phyloP scores from a whole-genome alignment of 192 early-diverging fungal species.

The Linderina pennispora region DNA sequence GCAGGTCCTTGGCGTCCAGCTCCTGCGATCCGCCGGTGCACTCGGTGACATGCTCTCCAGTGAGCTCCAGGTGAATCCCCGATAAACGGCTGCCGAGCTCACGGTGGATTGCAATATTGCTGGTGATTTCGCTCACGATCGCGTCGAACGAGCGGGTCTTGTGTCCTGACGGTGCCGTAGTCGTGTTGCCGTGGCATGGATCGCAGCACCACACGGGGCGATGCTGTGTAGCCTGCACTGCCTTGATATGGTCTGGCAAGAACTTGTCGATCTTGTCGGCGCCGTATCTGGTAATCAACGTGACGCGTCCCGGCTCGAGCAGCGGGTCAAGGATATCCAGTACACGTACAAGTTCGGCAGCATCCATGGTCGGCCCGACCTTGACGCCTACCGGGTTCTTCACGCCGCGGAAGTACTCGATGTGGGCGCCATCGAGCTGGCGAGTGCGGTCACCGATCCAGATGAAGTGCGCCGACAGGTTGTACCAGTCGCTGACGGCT shows the following conservation, averaged over 20 bases:
- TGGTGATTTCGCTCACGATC: constrained; percentile 81
- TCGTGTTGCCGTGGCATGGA: constrained; percentile 99
- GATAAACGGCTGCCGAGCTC: constrained; percentile 64
- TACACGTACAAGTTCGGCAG: constrained; percentile 76
- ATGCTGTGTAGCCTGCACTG: constrained; percentile 81
- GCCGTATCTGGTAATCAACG: constrained; percentile 94
- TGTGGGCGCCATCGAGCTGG: constrained; percentile 89
- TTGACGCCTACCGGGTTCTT: constrained; percentile 97
- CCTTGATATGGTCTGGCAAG: constrained; percentile 83
- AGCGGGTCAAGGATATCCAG: constrained; percentile 85
- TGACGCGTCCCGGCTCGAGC: constrained; percentile 85
- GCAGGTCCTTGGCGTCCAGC: constrained; percentile 71
- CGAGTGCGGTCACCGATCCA: constrained; percentile 99
- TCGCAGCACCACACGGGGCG: constrained; percentile 94
- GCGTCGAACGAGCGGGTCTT: constrained; percentile 90
- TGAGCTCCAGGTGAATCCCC: constrained; percentile 97
- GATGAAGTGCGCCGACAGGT: constrained; percentile 92
- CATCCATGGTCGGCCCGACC: constrained; percentile 85
- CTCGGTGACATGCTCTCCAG: constrained; percentile 94
- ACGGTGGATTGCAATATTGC: constrained; percentile 79
- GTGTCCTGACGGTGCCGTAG: constrained; percentile 68
- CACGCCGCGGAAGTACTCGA: constrained; percentile 97
- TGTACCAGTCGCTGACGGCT: constrained; percentile 69
- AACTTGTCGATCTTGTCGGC: constrained; percentile 73
- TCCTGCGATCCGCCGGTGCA: constrained; percentile 99